Evolutionary conservation across 202 grass and related monocot genomes (phyloP).

Genomic region (Dendrocalamus latiflorus): DNA sequence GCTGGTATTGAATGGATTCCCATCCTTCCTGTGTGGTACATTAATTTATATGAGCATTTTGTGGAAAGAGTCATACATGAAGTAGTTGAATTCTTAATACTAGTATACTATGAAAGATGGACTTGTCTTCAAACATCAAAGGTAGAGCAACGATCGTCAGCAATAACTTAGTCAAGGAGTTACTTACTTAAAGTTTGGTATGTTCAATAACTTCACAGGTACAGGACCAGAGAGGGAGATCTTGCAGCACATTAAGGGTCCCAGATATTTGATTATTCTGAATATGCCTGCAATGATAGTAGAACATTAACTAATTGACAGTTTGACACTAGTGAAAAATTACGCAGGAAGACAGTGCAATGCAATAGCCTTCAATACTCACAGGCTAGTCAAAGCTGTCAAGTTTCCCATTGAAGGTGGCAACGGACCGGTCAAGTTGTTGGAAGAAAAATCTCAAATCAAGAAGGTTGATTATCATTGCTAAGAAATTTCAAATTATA

Average conservation of each 20-base stretch:
- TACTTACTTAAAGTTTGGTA: slow-evolving; percentile 87
- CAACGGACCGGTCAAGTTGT: slow-evolving; percentile 73
- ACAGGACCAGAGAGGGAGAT: slow-evolving; percentile 89
- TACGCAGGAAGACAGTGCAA: not conserved
- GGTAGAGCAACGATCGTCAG: not conserved
- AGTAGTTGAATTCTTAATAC: no score
- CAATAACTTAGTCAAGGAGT: slow-evolving; percentile 15
- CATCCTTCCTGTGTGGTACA: no score
- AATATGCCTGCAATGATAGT: slow-evolving; percentile 56
- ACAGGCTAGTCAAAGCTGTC: slow-evolving; percentile 81
- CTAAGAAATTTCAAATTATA: slow-evolving; percentile 9
- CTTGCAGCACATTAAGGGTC: slow-evolving; percentile 75
- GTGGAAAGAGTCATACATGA: no score
- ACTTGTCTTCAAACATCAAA: slow-evolving; percentile 18
- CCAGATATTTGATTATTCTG: slow-evolving; percentile 76
- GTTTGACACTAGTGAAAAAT: slow-evolving; percentile 3
- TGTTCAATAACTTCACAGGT: slow-evolving; percentile 58
- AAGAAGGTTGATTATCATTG: slow-evolving; percentile 25
- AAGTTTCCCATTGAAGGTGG: slow-evolving; percentile 83
- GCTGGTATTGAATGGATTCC: no score
- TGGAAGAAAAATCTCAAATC: slow-evolving; percentile 52
- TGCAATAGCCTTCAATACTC: slow-evolving; percentile 30
- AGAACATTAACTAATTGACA: slow-evolving; percentile 17
- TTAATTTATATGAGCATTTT: no score
- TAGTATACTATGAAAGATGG: not conserved